A percentile compares a stretch with the other conserved stretches of the same genome.
phyloP scores from a whole-genome alignment of 2,329 filamentous ascomycete species.

The Colletotrichum brevisporum region DNA sequence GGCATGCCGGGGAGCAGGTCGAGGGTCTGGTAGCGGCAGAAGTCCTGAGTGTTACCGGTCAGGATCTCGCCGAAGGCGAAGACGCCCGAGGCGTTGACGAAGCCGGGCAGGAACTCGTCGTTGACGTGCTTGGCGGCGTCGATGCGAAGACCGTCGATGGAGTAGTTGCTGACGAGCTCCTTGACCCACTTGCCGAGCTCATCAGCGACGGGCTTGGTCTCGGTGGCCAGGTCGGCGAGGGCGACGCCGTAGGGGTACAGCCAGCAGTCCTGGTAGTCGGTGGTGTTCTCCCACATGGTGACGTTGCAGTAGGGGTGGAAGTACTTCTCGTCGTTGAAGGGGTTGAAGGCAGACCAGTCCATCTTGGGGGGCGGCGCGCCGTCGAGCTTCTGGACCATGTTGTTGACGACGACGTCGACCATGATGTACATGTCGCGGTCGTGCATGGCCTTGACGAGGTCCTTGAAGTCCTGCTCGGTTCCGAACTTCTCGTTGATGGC shows the following conservation, averaged over 20 bases:
- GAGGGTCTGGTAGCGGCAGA: conserved; percentile 69
- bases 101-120: conserved; percentile 69
- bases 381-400: conserved; percentile 55
- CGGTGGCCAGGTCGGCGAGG: conserved; percentile 74
- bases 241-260: conserved; percentile 67
- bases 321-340: conserved; percentile 66
- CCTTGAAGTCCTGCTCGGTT: conserved; percentile 62
- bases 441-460: conserved; percentile 63
- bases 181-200: conserved; percentile 71
- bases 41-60: conserved; percentile 65
- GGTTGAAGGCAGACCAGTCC: conserved; percentile 44
- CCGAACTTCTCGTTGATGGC: conserved; percentile 64
- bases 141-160: conserved; percentile 73
- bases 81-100: conserved; percentile 67
- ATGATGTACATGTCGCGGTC: conserved; percentile 69
- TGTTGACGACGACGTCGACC: conserved; percentile 69
- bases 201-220: conserved; percentile 60
- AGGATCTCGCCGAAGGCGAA: conserved; percentile 75
- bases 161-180: conserved; percentile 71
- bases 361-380: conserved; percentile 64
- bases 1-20: conserved; percentile 69
- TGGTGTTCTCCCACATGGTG: conserved; percentile 66
- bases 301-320: conserved; percentile 74
- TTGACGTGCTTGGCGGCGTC: conserved; percentile 76
- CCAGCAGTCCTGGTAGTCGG: conserved; percentile 70